Conservation (phyloP, 768 basidiomycete species). For the Boletus fagicola region DNA sequence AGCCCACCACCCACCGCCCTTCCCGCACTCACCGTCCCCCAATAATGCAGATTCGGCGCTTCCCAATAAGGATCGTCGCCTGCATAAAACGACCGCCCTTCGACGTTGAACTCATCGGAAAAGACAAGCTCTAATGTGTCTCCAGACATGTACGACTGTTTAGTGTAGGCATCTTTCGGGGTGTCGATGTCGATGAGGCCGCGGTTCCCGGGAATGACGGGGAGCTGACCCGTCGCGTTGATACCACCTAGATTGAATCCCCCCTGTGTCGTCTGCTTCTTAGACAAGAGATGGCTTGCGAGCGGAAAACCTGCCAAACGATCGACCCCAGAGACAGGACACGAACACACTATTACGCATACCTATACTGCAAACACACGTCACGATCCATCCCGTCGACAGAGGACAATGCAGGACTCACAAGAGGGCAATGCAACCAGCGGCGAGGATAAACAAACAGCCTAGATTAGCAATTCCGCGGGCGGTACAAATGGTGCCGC, state of each 20-base stretch:
- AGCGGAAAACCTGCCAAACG: slow-evolving; percentile 46
- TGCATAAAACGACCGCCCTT: slow-evolving; percentile 68
- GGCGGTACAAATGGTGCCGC: slow-evolving; percentile 57
- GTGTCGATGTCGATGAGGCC: slow-evolving; percentile 57
- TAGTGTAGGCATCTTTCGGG: slow-evolving; percentile 44
- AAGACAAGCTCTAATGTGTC: slow-evolving; percentile 57
- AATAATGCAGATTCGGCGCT: slow-evolving; percentile 61
- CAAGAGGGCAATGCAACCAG: slow-evolving; percentile 53
- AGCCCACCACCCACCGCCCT: too few species aligned
- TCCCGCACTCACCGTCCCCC: slow-evolving; percentile 47
- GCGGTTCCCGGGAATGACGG: slow-evolving; percentile 40
- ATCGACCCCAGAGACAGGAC: not conserved
- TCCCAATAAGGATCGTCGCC: slow-evolving; percentile 67
- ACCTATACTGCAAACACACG: slow-evolving; percentile 18
- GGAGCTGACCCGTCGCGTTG: slow-evolving; percentile 69
- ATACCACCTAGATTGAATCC: slow-evolving; percentile 76
- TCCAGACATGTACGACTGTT: slow-evolving; percentile 37
- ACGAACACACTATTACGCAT: not conserved
- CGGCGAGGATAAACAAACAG: slow-evolving; percentile 57
- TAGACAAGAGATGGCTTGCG: slow-evolving; percentile 43
- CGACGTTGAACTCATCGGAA: slow-evolving; percentile 78
- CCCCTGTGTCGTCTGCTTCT: slow-evolving; percentile 40
- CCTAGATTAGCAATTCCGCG: slow-evolving; percentile 68
- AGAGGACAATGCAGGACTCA: slow-evolving; percentile 33
- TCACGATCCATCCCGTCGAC: not conserved